A percentile compares a stretch with the other conserved stretches of the same genome.
Evolutionary conservation across 202 grass and related monocot genomes (phyloP).

Genomic region (Panicum hallii): DNA sequence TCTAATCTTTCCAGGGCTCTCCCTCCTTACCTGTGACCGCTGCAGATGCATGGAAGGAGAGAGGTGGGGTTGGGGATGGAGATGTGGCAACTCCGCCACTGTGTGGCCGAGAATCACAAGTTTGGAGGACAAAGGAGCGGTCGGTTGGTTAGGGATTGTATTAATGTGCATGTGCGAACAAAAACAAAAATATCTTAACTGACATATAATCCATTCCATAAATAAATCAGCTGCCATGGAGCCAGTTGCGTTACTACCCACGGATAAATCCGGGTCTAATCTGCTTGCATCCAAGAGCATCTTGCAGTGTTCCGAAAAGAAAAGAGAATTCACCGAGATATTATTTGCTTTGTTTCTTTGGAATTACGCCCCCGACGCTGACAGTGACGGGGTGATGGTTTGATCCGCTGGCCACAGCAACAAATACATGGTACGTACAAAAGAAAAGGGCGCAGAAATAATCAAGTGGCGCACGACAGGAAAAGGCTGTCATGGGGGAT

Average conservation of each 20-base stretch:
- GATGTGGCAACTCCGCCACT: slow-evolving; percentile 6
- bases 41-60: slow-evolving; percentile 32
- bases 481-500: slow-evolving; percentile 39
- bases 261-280: not conserved
- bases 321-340: not conserved
- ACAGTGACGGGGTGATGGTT: slow-evolving; percentile 20
- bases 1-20: slow-evolving; percentile 6
- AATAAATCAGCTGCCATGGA: not conserved
- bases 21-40: slow-evolving; percentile 10
- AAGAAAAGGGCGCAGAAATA: not conserved
- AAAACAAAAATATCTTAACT: not conserved
- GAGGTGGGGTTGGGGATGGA: slow-evolving; percentile 10
- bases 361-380: not conserved
- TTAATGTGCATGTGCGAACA: not conserved
- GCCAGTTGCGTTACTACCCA: not conserved
- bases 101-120: slow-evolving; percentile 29
- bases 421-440: slow-evolving; percentile 20
- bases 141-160: not conserved
- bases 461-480: slow-evolving; percentile 25
- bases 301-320: not conserved
- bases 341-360: not conserved
- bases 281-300: not conserved
- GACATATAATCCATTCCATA: not conserved
- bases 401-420: not conserved
- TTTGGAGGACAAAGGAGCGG: not conserved